Conservation (phyloP, 208 protist species). For the Trypanosoma congolense region DNA sequence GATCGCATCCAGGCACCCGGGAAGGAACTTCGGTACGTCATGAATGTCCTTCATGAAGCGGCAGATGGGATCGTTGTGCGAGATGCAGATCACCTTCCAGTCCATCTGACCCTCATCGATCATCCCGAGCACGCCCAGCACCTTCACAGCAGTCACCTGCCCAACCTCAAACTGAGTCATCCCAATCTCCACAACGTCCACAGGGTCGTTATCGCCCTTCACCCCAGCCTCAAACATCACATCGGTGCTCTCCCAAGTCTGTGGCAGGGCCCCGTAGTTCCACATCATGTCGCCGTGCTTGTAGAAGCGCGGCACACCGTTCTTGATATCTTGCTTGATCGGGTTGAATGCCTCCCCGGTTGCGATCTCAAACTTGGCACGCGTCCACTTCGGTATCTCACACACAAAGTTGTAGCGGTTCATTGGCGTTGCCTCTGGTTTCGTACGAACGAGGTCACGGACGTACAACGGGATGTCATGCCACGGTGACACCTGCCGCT, state of each 20-base stretch:
- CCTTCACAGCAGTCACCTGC: conserved; percentile 76
- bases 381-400: conserved; percentile 93
- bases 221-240: conserved; percentile 77
- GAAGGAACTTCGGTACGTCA: conserved; percentile 86
- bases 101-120: conserved; percentile 94
- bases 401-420: conserved; percentile 92
- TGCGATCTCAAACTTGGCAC: conserved; percentile 95
- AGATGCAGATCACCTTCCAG: conserved; percentile 93
- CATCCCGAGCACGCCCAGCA: conserved; percentile 91
- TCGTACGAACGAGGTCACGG: conserved; percentile 82
- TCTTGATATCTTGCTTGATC: conserved; percentile 96
- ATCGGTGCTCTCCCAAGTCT: conserved; percentile 95
- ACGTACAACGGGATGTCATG: conserved; percentile 90
- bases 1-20: conserved; percentile 84
- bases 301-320: conserved; percentile 94
- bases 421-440: conserved; percentile 65
- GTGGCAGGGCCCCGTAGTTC: conserved; percentile 95
- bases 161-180: conserved; percentile 81
- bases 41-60: conserved; percentile 88
- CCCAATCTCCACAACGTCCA: conserved; percentile 90
- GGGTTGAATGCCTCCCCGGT: conserved; percentile 93
- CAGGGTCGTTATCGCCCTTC: conserved; percentile 89
- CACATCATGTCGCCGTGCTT: conserved; percentile 95
- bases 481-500: conserved; percentile 86
- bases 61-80: conserved; percentile 84